Percentiles rank a stretch among this genome's conserved stretches.
Evolutionary conservation across 2,329 filamentous ascomycete species (phyloP).

Genomic region (Septoria petroselini): DNA sequence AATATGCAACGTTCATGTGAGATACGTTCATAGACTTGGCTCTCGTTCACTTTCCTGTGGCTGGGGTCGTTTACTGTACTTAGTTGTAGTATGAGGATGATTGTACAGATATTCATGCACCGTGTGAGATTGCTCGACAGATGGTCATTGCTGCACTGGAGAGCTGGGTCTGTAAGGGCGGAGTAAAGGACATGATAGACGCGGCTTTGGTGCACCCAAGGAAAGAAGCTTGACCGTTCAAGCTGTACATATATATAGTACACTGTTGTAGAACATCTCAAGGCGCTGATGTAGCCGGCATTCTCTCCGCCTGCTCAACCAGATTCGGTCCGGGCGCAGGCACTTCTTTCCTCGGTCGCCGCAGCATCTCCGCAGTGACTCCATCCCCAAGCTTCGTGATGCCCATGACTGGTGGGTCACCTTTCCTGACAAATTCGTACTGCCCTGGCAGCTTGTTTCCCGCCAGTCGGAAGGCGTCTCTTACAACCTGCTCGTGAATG

Average conservation of each 20-base stretch:
- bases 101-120: background rate
- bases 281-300: slow-evolving; percentile 29
- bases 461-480: slow-evolving; percentile 89
- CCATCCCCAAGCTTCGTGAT: slow-evolving; percentile 83
- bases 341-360: slow-evolving; percentile 58
- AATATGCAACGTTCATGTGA: background rate
- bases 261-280: background rate
- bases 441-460: slow-evolving; percentile 88
- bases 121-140: too few species aligned
- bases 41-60: background rate
- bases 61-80: background rate
- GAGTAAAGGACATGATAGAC: too few species aligned
- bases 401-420: slow-evolving; percentile 84
- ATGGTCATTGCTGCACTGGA: too few species aligned
- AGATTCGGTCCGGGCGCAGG: slow-evolving; percentile 32
- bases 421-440: slow-evolving; percentile 93
- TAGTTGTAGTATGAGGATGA: background rate
- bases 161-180: too few species aligned
- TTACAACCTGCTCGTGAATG: slow-evolving; percentile 89
- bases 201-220: too few species aligned
- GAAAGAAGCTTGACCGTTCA: too few species aligned
- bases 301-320: slow-evolving; percentile 29
- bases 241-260: too few species aligned
- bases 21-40: background rate
- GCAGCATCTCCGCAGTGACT: slow-evolving; percentile 77